Percentiles rank a stretch among this genome's conserved stretches.
Evolutionary conservation across 2,329 filamentous ascomycete genomes (phyloP).

Genomic region (Ceratocystis papillata): DNA sequence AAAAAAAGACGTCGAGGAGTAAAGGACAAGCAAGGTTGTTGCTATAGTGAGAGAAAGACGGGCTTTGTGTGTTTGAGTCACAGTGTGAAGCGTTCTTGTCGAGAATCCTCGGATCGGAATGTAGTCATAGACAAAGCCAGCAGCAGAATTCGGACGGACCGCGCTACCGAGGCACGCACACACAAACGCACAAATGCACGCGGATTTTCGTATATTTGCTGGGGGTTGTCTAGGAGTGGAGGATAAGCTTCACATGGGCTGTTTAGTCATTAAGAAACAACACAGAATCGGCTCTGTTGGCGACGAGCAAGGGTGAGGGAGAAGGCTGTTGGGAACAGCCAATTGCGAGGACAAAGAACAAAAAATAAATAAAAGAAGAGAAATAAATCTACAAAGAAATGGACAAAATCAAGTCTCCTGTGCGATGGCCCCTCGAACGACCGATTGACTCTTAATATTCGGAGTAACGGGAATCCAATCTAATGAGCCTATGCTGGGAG

Average conservation of each 20-base stretch:
- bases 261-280: not conserved
- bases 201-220: not conserved
- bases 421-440: not conserved
- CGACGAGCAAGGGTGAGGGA: not conserved
- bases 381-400: not conserved
- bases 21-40: not conserved
- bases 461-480: not conserved
- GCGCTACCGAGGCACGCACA: conserved; percentile 14
- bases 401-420: not conserved
- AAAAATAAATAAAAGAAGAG: not conserved
- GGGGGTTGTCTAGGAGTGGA: not conserved
- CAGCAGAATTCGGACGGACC: conserved; percentile 8
- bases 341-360: conserved; percentile 1
- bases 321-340: not conserved
- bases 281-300: not conserved
- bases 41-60: not conserved
- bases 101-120: conserved; percentile 11
- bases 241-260: conserved; percentile 7
- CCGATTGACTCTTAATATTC: not conserved
- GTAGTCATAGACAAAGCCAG: not conserved
- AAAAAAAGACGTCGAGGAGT: not conserved
- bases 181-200: conserved; percentile 3
- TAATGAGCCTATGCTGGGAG: too few relatives aligned
- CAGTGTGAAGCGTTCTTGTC: not conserved
- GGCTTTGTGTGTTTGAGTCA: not conserved